Percentiles rank a stretch among this genome's conserved stretches.
phyloP scores from a whole-genome alignment of 2,329 filamentous ascomycete species.

The Sordariomycetes sp. region DNA sequence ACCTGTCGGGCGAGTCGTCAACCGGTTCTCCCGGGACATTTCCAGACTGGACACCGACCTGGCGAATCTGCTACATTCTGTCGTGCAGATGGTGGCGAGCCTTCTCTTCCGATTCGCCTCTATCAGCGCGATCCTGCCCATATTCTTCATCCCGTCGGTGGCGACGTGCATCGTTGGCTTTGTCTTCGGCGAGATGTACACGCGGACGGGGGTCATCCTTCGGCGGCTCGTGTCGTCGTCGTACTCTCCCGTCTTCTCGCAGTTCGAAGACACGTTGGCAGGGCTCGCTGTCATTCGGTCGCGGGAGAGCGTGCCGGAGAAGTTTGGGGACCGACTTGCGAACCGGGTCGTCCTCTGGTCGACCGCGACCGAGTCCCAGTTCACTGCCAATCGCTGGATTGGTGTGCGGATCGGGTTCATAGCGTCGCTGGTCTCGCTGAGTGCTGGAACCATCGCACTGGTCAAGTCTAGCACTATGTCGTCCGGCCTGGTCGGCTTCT shows the following conservation, averaged over 20 bases:
- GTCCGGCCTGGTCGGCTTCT: constrained; percentile 35
- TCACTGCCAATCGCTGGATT: constrained; percentile 37
- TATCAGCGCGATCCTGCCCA: constrained; percentile 39
- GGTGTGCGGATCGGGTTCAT: constrained; percentile 32
- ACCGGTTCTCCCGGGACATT: constrained; percentile 47
- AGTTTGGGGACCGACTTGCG: constrained; percentile 27
- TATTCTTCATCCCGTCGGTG: constrained; percentile 36
- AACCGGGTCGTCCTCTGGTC: constrained; percentile 26
- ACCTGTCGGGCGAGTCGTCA: constrained; percentile 40
- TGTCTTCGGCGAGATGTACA: constrained; percentile 27
- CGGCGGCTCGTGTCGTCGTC: constrained; percentile 33
- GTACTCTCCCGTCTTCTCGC: constrained; percentile 35
- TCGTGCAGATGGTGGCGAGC: constrained; percentile 28
- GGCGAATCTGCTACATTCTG: constrained; percentile 30
- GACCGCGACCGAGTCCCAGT: constrained; percentile 26
- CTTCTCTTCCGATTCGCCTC: constrained; percentile 34
- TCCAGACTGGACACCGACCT: constrained; percentile 40
- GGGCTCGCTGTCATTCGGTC: constrained; percentile 32
- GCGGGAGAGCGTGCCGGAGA: constrained; percentile 26
- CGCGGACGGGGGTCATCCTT: constrained; percentile 30
- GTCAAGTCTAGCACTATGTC: constrained; percentile 23
- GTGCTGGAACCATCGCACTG: constrained; percentile 30
- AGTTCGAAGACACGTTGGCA: constrained; percentile 30
- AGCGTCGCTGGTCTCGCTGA: constrained; percentile 28
- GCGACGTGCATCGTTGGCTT: constrained; percentile 34